These are phyloP conservation scores for Shiraia sp. DNA, from an alignment of 2,329 filamentous ascomycete genomes.

Conservation along the genomic window DNA sequence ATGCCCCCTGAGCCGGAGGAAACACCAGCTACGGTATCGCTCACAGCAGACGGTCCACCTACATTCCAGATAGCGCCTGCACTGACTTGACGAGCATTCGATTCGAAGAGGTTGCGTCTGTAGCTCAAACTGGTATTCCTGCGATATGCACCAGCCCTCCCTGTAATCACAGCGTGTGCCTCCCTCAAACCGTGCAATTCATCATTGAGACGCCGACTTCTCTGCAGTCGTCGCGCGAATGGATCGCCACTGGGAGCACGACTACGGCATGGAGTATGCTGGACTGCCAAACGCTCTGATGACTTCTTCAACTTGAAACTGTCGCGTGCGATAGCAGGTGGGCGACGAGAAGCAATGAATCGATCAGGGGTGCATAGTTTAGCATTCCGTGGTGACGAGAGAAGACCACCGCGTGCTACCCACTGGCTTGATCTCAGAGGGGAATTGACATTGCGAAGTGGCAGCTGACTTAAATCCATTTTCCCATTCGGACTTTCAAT, in stretches of 20 bases:
- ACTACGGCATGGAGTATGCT: slow-evolving; percentile 53
- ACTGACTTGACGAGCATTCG: slow-evolving; percentile 57
- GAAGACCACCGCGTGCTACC: slow-evolving; percentile 26
- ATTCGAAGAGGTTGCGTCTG: slow-evolving; percentile 24
- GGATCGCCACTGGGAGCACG: slow-evolving; percentile 54
- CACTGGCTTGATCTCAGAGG: slow-evolving; percentile 41
- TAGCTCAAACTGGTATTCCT: slow-evolving; percentile 23
- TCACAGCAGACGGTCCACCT: slow-evolving; percentile 67
- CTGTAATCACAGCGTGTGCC: slow-evolving; percentile 32
- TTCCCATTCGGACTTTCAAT: background rate
- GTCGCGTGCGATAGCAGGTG: slow-evolving; percentile 48
- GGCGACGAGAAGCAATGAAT: slow-evolving; percentile 58
- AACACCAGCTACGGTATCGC: slow-evolving; percentile 54
- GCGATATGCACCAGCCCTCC: slow-evolving; percentile 20
- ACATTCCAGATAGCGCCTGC: slow-evolving; percentile 76
- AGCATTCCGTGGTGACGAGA: slow-evolving; percentile 19
- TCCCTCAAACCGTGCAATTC: slow-evolving; percentile 39
- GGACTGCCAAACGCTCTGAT: slow-evolving; percentile 48
- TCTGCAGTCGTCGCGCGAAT: slow-evolving; percentile 52
- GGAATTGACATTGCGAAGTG: slow-evolving; percentile 31
- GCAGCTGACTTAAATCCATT: slow-evolving; percentile 13
- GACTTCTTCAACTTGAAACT: slow-evolving; percentile 59
- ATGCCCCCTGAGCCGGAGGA: slow-evolving; percentile 67
- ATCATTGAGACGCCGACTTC: slow-evolving; percentile 37
- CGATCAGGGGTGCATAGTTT: slow-evolving; percentile 56